Conservation (phyloP, 495 filamentous ascomycete genomes). For the Xanthoparmelia taractica region DNA sequence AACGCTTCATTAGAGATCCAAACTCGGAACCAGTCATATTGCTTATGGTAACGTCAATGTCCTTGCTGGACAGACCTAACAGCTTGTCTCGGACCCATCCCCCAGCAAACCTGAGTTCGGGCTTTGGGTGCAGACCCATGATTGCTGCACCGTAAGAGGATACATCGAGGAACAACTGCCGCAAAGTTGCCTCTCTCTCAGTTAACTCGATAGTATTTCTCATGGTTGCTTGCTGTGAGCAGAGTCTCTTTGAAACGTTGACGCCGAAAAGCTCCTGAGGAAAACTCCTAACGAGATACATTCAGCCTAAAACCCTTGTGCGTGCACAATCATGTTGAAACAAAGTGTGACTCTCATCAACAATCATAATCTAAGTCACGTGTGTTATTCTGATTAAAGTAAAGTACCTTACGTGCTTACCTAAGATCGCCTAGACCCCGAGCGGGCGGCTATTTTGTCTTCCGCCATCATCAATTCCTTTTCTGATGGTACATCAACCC, state of each 20-base stretch:
- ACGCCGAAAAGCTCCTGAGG: neutral
- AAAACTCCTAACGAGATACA: neutral
- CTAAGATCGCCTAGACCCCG: too few species aligned
- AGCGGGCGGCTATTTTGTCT: too few species aligned
- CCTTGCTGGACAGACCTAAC: constrained; percentile 68
- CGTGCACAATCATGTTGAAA: neutral
- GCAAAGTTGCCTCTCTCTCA: constrained; percentile 58
- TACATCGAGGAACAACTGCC: constrained; percentile 64
- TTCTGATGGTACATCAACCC: too few species aligned
- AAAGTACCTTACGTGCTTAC: too few species aligned
- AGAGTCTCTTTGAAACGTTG: neutral
- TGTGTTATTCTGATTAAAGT: too few species aligned
- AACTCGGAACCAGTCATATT: constrained; percentile 88
- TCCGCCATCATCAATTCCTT: too few species aligned
- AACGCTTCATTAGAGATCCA: constrained; percentile 53
- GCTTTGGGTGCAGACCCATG: constrained; percentile 22
- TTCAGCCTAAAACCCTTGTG: neutral
- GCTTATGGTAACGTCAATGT: constrained; percentile 94
- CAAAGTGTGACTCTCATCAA: neutral
- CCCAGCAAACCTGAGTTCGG: constrained; percentile 76
- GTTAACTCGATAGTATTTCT: constrained; percentile 48
- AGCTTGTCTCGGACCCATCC: constrained; percentile 99
- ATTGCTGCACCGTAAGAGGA: constrained; percentile 58
- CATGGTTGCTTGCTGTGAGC: constrained; percentile 13
- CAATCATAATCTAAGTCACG: too few species aligned